A percentile compares a stretch with the other conserved stretches of the same genome.
Conservation (phyloP, 2,329 filamentous ascomycete species). For the Claviceps lovelessii region DNA sequence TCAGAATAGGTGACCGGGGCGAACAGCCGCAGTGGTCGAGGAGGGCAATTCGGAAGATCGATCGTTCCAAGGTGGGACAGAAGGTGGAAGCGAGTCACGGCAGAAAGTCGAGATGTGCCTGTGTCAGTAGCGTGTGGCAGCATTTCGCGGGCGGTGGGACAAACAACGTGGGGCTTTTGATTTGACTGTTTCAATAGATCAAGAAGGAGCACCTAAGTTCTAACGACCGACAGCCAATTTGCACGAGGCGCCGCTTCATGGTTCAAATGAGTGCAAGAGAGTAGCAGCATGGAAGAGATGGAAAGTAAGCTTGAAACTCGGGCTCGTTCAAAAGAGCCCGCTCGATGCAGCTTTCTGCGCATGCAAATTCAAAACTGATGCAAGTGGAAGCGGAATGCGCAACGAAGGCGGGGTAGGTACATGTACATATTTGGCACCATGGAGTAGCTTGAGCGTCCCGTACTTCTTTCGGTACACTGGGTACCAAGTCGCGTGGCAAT, state of each 20-base stretch:
- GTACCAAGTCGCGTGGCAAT: no score
- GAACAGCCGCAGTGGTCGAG: neutral
- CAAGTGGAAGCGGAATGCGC: neutral
- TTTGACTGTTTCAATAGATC: neutral
- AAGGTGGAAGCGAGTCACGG: neutral
- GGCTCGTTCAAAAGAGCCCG: neutral
- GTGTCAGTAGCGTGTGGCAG: neutral
- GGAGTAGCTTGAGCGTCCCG: neutral
- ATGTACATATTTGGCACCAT: neutral
- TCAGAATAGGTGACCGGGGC: neutral
- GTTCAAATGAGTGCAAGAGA: neutral
- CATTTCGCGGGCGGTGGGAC: constrained; percentile 1
- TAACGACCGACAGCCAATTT: neutral
- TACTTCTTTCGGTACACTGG: neutral
- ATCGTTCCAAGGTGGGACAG: neutral
- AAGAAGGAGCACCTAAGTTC: neutral
- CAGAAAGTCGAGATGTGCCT: neutral
- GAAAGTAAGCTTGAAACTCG: neutral
- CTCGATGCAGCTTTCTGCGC: no score
- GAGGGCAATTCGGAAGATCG: neutral
- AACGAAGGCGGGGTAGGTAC: neutral
- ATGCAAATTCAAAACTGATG: neutral
- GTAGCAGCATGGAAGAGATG: neutral
- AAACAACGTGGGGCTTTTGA: neutral
- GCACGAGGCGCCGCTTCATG: neutral